A percentile compares a stretch with the other conserved stretches of the same genome.
phyloP scores from a whole-genome alignment of 2,329 filamentous ascomycete species.

The Cryoendolithus antarcticus region DNA sequence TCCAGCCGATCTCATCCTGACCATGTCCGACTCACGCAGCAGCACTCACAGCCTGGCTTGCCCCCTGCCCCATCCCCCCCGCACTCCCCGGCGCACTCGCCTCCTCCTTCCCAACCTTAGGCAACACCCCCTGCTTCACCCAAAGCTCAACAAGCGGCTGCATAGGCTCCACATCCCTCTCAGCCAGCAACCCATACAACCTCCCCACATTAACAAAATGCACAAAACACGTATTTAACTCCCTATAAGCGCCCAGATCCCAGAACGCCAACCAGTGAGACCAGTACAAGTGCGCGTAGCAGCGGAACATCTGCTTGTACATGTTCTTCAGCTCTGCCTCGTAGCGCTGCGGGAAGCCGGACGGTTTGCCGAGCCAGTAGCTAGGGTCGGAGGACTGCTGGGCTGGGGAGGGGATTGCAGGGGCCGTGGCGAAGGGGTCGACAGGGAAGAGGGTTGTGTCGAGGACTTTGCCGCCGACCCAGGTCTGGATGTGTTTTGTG shows the following conservation, averaged over 20 bases:
- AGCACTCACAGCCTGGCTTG: not conserved
- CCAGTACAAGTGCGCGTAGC: constrained; percentile 42
- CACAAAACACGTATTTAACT: constrained; percentile 42
- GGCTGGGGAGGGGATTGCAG: constrained; percentile 35
- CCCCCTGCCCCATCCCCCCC: not conserved
- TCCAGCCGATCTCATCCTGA: too few relatives aligned
- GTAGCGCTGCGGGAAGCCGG: constrained; percentile 48
- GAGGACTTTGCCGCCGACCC: constrained; percentile 92
- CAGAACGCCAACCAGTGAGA: constrained; percentile 41
- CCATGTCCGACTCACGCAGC: constrained; percentile 1
- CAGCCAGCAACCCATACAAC: constrained; percentile 64
- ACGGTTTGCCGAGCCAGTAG: constrained; percentile 79
- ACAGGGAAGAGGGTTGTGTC: constrained; percentile 85
- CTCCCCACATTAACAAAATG: constrained; percentile 54
- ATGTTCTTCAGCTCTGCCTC: constrained; percentile 65
- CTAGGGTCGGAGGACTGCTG: constrained; percentile 40
- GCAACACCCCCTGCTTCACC: constrained; percentile 78
- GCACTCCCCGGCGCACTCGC: not conserved
- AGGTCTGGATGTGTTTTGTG: constrained; percentile 90
- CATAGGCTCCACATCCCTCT: constrained; percentile 90
- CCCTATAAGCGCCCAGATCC: constrained; percentile 35
- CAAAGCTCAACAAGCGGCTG: constrained; percentile 86
- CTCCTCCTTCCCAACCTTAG: constrained; percentile 26
- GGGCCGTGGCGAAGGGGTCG: constrained; percentile 57
- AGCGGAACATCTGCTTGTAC: constrained; percentile 44